Evolutionary conservation across 495 filamentous ascomycete genomes (phyloP).

Genomic region (Penicillium angulare): DNA sequence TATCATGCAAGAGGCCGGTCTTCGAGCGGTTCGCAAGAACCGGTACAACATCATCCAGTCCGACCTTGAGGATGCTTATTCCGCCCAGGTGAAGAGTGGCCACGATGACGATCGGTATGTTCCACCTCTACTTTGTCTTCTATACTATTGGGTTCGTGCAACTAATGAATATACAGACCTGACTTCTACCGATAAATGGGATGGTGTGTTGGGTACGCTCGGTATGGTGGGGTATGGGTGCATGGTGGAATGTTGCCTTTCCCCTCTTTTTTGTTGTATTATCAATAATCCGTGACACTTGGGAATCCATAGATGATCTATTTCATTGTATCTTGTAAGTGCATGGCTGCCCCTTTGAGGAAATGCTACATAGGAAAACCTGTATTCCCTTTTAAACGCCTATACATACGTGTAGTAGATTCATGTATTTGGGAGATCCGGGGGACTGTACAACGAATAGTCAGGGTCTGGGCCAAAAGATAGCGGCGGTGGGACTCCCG

Average conservation of each 20-base stretch:
- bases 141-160: not conserved
- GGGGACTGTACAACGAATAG: too few species aligned
- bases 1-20: slow-evolving; percentile 97
- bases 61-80: slow-evolving; percentile 94
- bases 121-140: not conserved
- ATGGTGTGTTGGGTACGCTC: slow-evolving; percentile 7
- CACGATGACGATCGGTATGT: slow-evolving; percentile 63
- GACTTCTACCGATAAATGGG: slow-evolving; percentile 55
- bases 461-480: not conserved
- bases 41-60: slow-evolving; percentile 97
- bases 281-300: slow-evolving; percentile 39
- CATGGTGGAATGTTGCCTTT: slow-evolving; percentile 4
- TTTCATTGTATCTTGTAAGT: slow-evolving; percentile 2
- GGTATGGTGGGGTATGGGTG: slow-evolving; percentile 20
- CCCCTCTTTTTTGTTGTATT: slow-evolving; percentile 35
- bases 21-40: slow-evolving; percentile 95
- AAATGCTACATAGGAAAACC: too few species aligned
- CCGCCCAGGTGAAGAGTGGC: slow-evolving; percentile 87
- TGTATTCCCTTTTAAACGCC: too few species aligned
- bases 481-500: not conserved
- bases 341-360: not conserved
- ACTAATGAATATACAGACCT: slow-evolving; percentile 36
- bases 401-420: too few species aligned
- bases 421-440: too few species aligned
- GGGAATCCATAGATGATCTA: slow-evolving; percentile 13